These are phyloP conservation scores for Yamadazyma atlantica DNA, from an alignment of 1,139 yeast genomes.

Conservation along the genomic window DNA sequence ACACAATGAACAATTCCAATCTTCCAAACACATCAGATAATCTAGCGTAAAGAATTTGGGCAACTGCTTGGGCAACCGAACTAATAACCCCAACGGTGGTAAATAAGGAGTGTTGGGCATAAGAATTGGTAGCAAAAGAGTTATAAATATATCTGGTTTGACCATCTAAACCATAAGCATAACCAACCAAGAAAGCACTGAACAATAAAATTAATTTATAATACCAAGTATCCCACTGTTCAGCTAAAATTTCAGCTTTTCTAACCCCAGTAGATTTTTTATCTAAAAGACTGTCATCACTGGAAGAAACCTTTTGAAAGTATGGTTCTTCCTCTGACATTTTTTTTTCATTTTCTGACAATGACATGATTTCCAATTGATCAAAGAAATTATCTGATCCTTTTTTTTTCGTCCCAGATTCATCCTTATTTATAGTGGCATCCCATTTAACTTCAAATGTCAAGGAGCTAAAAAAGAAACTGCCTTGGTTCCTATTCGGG, in stretches of 20 bases:
- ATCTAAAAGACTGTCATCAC: constrained; percentile 1
- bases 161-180: constrained; percentile 26
- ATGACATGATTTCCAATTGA: neutral
- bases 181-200: constrained; percentile 28
- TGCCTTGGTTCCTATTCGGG: neutral
- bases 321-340: constrained; percentile 6
- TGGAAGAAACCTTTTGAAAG: neutral
- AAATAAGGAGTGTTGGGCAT: constrained; percentile 55
- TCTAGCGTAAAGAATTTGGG: constrained; percentile 67
- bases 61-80: constrained; percentile 66
- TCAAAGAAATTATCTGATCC: neutral
- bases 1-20: constrained; percentile 50
- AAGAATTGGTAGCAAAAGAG: constrained; percentile 55
- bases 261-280: constrained; percentile 30
- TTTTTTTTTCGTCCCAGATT: too few relatives aligned
- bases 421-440: neutral
- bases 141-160: constrained; percentile 21
- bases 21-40: constrained; percentile 72
- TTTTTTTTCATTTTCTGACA: constrained; percentile 1
- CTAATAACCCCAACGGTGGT: constrained; percentile 64
- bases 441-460: neutral
- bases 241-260: constrained; percentile 34
- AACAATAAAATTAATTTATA: constrained; percentile 19
- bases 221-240: constrained; percentile 24
- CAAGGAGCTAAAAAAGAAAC: neutral